A percentile compares a stretch with the other conserved stretches of the same genome.
phyloP scores from a whole-genome alignment of 192 early-diverging fungal genomes.

The Backusella luteola region DNA sequence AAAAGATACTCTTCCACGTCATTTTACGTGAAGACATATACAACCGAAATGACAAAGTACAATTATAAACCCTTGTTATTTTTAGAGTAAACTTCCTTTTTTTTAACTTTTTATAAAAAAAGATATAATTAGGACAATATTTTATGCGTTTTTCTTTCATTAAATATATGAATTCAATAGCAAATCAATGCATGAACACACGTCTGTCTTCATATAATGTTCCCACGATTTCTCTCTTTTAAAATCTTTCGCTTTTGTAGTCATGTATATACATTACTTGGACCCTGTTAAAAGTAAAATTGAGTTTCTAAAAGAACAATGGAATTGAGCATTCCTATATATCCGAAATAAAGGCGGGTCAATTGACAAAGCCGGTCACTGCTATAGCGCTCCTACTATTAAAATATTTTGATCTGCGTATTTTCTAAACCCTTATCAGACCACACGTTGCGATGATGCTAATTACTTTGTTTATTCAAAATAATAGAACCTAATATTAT shows the following conservation, averaged over 20 bases:
- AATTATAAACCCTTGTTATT: not conserved
- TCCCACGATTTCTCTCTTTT: not conserved
- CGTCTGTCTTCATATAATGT: too few species aligned
- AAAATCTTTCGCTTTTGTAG: not conserved
- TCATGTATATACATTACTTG: not conserved
- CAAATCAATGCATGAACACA: too few species aligned
- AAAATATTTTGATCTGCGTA: not conserved
- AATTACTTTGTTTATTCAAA: not conserved
- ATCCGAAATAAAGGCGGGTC: not conserved
- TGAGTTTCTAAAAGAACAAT: not conserved
- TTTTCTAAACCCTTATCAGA: not conserved
- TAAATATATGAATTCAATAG: too few species aligned
- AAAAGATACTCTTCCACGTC: not conserved
- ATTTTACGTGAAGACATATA: not conserved
- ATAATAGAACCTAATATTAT: not conserved
- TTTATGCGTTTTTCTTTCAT: too few species aligned
- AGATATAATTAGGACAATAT: too few species aligned
- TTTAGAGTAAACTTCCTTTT: not conserved
- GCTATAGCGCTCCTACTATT: not conserved
- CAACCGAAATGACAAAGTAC: not conserved
- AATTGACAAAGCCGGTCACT: not conserved
- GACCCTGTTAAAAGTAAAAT: not conserved
- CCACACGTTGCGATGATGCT: not conserved
- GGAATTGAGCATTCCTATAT: not conserved
- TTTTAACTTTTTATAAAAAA: not conserved